These are phyloP conservation scores for Mrakia blollopis DNA, from an alignment of 768 basidiomycete species.

Conservation along the genomic window DNA sequence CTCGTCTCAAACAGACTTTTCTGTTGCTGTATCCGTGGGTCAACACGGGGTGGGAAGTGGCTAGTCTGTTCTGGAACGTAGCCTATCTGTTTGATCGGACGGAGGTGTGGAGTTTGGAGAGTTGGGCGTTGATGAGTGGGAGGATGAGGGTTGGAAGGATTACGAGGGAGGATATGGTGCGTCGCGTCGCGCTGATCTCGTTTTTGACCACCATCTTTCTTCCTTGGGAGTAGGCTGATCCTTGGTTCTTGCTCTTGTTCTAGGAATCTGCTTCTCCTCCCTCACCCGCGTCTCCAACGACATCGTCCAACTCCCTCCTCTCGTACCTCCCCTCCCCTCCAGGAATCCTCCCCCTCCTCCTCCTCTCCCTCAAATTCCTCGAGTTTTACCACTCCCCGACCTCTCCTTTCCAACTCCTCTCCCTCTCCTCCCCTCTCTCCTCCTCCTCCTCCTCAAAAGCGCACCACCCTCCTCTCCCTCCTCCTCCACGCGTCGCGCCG, in stretches of 20 bases:
- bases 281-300: constrained; percentile 2
- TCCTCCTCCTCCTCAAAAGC: constrained; percentile 33
- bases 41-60: constrained; percentile 71
- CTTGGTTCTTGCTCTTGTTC: neutral
- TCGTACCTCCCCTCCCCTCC: constrained; percentile 41
- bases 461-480: constrained; percentile 15
- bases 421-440: constrained; percentile 56
- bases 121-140: constrained; percentile 59
- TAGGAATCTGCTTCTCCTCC: constrained; percentile 29
- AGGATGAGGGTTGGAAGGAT: constrained; percentile 77
- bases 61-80: constrained; percentile 76
- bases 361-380: constrained; percentile 92
- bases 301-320: neutral
- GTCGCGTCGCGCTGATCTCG: too few species aligned
- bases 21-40: constrained; percentile 75
- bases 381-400: constrained; percentile 98
- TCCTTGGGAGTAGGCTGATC: too few species aligned
- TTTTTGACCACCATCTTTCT: too few species aligned
- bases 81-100: constrained; percentile 85
- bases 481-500: constrained; percentile 22
- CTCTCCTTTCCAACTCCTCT: constrained; percentile 69
- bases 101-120: constrained; percentile 84
- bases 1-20: constrained; percentile 45
- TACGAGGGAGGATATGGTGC: constrained; percentile 70
- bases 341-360: constrained; percentile 65